These are phyloP conservation scores for Pythium graminicola DNA, from an alignment of 352 stramenopile genomes.

Conservation along the genomic window DNA sequence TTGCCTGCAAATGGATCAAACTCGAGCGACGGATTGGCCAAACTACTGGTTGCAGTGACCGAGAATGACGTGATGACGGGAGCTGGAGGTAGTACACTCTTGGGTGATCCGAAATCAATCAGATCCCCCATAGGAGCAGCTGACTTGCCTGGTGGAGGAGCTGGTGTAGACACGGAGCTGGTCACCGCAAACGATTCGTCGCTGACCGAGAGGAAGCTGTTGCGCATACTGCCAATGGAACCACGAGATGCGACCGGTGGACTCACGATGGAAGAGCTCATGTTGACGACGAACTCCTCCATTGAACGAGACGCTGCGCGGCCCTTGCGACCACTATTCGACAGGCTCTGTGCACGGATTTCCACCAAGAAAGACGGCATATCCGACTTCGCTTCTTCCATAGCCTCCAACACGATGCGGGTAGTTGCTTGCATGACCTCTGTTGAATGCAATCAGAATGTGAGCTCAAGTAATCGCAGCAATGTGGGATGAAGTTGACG, in stretches of 20 bases:
- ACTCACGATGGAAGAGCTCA: conserved; percentile 45
- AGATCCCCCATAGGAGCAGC: conserved; percentile 1
- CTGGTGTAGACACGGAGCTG: conserved; percentile 1
- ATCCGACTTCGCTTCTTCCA: conserved; percentile 71
- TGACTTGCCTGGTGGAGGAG: neutral
- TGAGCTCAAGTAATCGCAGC: neutral
- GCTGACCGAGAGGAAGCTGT: conserved; percentile 22
- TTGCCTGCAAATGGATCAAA: conserved; percentile 62
- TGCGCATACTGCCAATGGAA: conserved; percentile 2
- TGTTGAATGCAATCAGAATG: neutral
- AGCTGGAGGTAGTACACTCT: neutral
- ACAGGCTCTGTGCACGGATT: conserved; percentile 52
- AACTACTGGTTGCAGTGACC: neutral
- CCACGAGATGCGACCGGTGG: neutral
- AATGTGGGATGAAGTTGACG: neutral
- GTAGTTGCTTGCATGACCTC: conserved; percentile 73
- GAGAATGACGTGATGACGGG: neutral
- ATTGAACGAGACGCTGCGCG: conserved; percentile 54
- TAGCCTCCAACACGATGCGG: conserved; percentile 51
- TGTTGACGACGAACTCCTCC: conserved; percentile 54
- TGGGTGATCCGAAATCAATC: conserved; percentile 5
- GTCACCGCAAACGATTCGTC: conserved; percentile 9
- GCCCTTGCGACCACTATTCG: conserved; percentile 29
- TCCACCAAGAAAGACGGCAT: conserved; percentile 49
- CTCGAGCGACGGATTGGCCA: conserved; percentile 16